These are phyloP conservation scores for Teratosphaeria destructans DNA, from an alignment of 2,329 filamentous ascomycete species.

Conservation along the genomic window DNA sequence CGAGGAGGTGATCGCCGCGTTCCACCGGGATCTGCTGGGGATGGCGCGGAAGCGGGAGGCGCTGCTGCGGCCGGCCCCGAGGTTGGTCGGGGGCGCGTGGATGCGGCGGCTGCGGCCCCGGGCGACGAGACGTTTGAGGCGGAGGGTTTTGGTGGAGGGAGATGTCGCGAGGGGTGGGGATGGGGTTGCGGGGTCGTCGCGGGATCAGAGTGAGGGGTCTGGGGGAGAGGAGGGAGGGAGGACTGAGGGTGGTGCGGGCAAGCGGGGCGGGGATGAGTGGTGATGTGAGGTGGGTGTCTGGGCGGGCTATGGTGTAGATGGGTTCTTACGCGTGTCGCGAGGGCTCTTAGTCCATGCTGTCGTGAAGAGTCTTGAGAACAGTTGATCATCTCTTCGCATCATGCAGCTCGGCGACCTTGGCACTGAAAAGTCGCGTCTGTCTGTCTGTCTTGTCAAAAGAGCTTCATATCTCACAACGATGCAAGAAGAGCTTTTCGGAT, in stretches of 20 bases:
- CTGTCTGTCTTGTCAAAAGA: too few relatives aligned
- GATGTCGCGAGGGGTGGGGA: background rate
- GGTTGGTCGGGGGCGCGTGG: background rate
- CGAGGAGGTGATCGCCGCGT: constrained; percentile 5
- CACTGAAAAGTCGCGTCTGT: too few relatives aligned
- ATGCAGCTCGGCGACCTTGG: too few relatives aligned
- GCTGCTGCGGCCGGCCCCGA: background rate
- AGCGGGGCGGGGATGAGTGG: background rate
- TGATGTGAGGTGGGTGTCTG: background rate
- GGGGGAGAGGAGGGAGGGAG: background rate
- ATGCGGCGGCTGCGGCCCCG: background rate
- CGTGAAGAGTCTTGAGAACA: too few relatives aligned
- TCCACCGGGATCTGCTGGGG: background rate
- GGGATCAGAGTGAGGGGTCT: background rate
- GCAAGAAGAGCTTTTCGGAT: background rate
- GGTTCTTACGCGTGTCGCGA: background rate
- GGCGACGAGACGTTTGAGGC: background rate
- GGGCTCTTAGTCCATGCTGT: background rate
- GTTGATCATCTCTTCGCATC: too few relatives aligned
- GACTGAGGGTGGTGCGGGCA: background rate
- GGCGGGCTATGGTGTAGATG: background rate
- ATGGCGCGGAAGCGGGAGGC: background rate
- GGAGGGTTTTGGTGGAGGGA: background rate
- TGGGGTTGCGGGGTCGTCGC: background rate
- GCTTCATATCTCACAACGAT: background rate